Conservation (phyloP, 768 basidiomycete genomes). For the Coprinopsis sp. region DNA sequence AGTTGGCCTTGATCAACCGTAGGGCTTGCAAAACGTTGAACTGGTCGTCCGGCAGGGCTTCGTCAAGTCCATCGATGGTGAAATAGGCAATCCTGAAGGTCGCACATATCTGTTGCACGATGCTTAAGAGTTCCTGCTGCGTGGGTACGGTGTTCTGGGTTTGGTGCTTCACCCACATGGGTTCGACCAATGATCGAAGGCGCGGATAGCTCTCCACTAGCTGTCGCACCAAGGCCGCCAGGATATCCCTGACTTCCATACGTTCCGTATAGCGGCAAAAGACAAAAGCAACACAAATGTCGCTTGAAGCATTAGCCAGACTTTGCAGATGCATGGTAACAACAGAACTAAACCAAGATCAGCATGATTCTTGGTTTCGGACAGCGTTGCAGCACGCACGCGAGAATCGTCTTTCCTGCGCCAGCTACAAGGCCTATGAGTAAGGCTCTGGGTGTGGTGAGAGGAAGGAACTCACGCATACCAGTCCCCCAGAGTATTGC, state of each 20-base stretch:
- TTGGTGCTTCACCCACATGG: background rate
- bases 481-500: too few species aligned
- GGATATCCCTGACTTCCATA: background rate
- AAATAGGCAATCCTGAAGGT: background rate
- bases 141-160: background rate
- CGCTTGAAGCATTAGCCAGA: background rate
- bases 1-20: background rate
- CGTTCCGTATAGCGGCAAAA: background rate
- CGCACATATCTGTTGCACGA: background rate
- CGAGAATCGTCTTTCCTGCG: background rate
- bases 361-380: background rate
- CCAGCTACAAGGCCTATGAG: too few species aligned
- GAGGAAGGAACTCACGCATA: too few species aligned
- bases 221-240: background rate
- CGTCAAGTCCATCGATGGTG: constrained; percentile 1
- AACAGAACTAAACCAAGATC: too few species aligned
- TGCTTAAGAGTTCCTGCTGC: background rate
- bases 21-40: background rate
- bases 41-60: background rate
- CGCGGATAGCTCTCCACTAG: background rate
- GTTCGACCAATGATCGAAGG: background rate
- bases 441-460: too few species aligned
- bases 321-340: too few species aligned
- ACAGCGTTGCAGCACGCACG: background rate
- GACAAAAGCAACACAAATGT: background rate